These are phyloP conservation scores for Yamadazyma conglobata DNA, from an alignment of 1,139 yeast species.

Conservation along the genomic window DNA sequence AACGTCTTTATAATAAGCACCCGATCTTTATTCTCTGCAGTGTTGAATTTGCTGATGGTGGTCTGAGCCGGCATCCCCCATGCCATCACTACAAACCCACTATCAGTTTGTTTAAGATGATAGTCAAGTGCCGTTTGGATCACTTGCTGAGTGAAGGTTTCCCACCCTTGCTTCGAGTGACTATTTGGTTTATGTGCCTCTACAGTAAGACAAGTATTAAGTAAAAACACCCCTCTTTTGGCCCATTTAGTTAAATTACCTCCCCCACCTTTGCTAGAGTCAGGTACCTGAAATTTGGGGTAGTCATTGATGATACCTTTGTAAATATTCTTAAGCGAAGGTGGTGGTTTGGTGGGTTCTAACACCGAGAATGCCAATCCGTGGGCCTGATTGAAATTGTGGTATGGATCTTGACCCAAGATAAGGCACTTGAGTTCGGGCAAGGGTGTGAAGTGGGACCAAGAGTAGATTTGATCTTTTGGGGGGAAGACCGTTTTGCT, in stretches of 20 bases:
- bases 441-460: constrained; percentile 87
- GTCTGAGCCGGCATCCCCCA: constrained; percentile 97
- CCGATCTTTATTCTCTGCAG: constrained; percentile 17
- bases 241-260: constrained; percentile 89
- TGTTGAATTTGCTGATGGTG: constrained; percentile 46
- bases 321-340: constrained; percentile 84
- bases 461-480: constrained; percentile 72
- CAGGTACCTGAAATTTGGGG: constrained; percentile 63
- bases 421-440: constrained; percentile 70
- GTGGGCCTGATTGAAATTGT: constrained; percentile 89
- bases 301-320: constrained; percentile 72
- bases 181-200: constrained; percentile 93
- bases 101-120: constrained; percentile 22
- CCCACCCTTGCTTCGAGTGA: constrained; percentile 94
- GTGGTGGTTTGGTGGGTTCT: constrained; percentile 84
- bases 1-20: constrained; percentile 65
- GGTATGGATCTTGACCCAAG: constrained; percentile 97
- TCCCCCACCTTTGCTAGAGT: constrained; percentile 40
- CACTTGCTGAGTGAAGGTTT: constrained; percentile 73
- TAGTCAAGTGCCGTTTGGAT: constrained; percentile 45
- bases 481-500: constrained; percentile 72
- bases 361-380: constrained; percentile 92
- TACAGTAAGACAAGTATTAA: constrained; percentile 88
- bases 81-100: constrained; percentile 74
- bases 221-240: constrained; percentile 76